These are phyloP conservation scores for Fusarium sp. DNA, from an alignment of 2,329 filamentous ascomycete species.

Conservation along the genomic window DNA sequence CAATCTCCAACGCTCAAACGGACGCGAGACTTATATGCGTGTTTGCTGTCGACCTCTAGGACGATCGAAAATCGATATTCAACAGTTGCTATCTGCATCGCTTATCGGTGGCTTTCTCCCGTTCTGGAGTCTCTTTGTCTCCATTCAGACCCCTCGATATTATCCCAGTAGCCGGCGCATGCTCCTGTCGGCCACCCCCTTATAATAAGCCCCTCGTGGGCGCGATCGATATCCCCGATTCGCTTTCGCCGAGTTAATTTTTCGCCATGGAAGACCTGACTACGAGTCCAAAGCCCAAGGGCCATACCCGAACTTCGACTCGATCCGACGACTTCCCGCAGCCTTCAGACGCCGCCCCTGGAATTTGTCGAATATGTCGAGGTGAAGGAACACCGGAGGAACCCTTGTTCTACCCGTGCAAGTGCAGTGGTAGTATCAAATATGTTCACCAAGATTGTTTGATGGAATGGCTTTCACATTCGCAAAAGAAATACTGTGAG, in stretches of 20 bases:
- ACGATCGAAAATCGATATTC: neutral
- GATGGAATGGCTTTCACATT: slow-evolving; percentile 99
- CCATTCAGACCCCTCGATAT: slow-evolving; percentile 24
- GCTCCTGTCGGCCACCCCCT: slow-evolving; percentile 25
- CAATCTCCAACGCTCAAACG: neutral
- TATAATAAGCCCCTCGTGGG: slow-evolving; percentile 47
- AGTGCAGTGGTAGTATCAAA: slow-evolving; percentile 98
- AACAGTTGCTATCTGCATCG: neutral
- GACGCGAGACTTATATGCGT: neutral
- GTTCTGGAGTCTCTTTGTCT: slow-evolving; percentile 4
- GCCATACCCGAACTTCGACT: slow-evolving; percentile 41
- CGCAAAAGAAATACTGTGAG: slow-evolving; percentile 99
- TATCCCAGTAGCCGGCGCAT: slow-evolving; percentile 34
- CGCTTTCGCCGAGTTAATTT: slow-evolving; percentile 25
- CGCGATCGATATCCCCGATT: slow-evolving; percentile 41
- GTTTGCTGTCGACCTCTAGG: neutral
- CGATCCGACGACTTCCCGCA: slow-evolving; percentile 45
- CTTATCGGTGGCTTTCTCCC: slow-evolving; percentile 1
- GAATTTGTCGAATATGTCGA: slow-evolving; percentile 97
- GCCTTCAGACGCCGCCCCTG: slow-evolving; percentile 57
- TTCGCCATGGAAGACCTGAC: slow-evolving; percentile 44
- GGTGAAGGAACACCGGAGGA: slow-evolving; percentile 85
- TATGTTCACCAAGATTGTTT: slow-evolving; percentile 97
- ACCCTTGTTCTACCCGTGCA: slow-evolving; percentile 96
- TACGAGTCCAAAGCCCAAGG: slow-evolving; percentile 38